phyloP scores from a whole-genome alignment of 2,329 filamentous ascomycete genomes.

The Emergomyces pasteurianus region DNA sequence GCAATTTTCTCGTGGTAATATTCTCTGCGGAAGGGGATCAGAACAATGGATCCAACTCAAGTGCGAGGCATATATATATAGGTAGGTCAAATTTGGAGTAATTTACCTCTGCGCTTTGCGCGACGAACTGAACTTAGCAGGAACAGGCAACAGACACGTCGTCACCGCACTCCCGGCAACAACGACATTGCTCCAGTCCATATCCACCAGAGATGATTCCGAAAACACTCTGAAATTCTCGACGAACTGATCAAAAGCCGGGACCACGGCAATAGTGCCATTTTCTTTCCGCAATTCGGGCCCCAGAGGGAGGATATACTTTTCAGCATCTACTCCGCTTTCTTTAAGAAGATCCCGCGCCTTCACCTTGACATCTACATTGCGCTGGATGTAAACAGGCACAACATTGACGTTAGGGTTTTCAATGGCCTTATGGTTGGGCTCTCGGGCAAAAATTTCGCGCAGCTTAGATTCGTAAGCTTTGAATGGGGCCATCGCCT shows the following conservation, averaged over 20 bases:
- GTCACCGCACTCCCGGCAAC: conserved; percentile 71
- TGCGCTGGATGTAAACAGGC: conserved; percentile 15
- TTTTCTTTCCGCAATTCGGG: conserved; percentile 44
- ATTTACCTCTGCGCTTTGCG: conserved; percentile 7
- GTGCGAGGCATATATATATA: background rate
- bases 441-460: conserved; percentile 22
- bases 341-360: conserved; percentile 16
- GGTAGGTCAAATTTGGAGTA: background rate
- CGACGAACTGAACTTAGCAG: conserved; percentile 41
- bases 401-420: conserved; percentile 18
- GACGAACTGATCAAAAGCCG: conserved; percentile 57
- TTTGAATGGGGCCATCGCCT: conserved; percentile 17
- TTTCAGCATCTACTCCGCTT: conserved; percentile 14
- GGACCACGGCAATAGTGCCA: conserved; percentile 56
- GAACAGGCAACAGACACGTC: conserved; percentile 64
- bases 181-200: conserved; percentile 75
- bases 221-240: conserved; percentile 73
- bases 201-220: conserved; percentile 60
- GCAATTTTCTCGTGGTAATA: conserved; percentile 76
- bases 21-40: conserved; percentile 34
- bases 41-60: background rate
- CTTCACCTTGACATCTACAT: conserved; percentile 11
- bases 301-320: conserved; percentile 17
- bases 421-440: conserved; percentile 11
- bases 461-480: conserved; percentile 20